These are phyloP conservation scores for Arachnomyces sp. DNA, from an alignment of 2,329 filamentous ascomycete genomes.

Conservation along the genomic window DNA sequence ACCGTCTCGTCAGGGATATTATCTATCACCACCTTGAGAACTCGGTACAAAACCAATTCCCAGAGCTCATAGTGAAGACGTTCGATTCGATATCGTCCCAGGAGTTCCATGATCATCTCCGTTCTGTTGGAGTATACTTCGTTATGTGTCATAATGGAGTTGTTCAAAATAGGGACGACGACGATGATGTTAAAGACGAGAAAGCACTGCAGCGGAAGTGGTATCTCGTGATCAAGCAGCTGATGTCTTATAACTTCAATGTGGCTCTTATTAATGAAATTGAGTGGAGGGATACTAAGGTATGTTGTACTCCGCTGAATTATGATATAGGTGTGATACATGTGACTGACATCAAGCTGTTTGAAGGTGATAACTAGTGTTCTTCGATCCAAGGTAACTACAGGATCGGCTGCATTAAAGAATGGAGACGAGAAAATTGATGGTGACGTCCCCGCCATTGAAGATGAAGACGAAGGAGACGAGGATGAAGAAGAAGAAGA, in stretches of 20 bases:
- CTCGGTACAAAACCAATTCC: slow-evolving; percentile 33
- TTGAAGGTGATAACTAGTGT: slow-evolving; percentile 43
- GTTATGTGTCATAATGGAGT: slow-evolving; percentile 61
- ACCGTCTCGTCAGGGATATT: slow-evolving; percentile 54
- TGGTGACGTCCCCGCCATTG: slow-evolving; percentile 7
- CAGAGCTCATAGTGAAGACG: slow-evolving; percentile 37
- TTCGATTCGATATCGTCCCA: slow-evolving; percentile 43
- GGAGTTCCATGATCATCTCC: slow-evolving; percentile 51
- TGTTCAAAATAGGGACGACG: slow-evolving; percentile 7
- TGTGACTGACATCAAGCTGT: neutral
- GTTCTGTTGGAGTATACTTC: slow-evolving; percentile 53
- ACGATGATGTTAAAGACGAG: slow-evolving; percentile 2
- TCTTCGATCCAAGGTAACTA: slow-evolving; percentile 26
- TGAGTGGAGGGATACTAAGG: slow-evolving; percentile 58
- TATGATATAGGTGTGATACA: slow-evolving; percentile 8
- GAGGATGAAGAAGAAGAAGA: neutral
- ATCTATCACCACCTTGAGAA: slow-evolving; percentile 57
- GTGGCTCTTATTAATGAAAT: slow-evolving; percentile 58
- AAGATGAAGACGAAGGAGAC: too few relatives aligned
- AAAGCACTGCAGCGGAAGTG: slow-evolving; percentile 9
- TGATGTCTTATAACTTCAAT: slow-evolving; percentile 52
- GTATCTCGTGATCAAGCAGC: slow-evolving; percentile 43
- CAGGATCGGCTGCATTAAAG: slow-evolving; percentile 5
- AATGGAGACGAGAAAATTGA: slow-evolving; percentile 3
- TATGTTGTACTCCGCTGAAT: slow-evolving; percentile 18